Conservation (phyloP, 108 stramenopile species). For the Licmophora abbreviata region DNA sequence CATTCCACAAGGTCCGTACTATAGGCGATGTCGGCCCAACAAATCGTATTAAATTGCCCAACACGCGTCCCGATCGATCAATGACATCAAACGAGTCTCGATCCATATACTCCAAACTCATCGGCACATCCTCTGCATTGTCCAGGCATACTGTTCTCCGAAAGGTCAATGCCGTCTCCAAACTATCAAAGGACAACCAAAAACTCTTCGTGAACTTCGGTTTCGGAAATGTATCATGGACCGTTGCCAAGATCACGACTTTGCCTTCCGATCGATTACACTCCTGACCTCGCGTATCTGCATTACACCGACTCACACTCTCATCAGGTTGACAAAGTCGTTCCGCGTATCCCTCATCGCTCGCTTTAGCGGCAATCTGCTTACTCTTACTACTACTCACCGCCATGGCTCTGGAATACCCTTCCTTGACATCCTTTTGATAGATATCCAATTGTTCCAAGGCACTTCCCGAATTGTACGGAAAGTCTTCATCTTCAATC, state of each 20-base stretch:
- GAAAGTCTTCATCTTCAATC: conserved; percentile 51
- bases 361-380: conserved; percentile 41
- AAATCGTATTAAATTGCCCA: conserved; percentile 52
- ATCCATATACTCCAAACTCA: conserved; percentile 77
- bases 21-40: conserved; percentile 55
- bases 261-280: conserved; percentile 84
- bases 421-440: conserved; percentile 36
- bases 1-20: conserved; percentile 49
- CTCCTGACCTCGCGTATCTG: conserved; percentile 64
- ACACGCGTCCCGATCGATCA: conserved; percentile 55
- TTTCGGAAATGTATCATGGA: conserved; percentile 75
- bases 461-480: conserved; percentile 32
- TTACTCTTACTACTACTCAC: conserved; percentile 47
- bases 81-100: conserved; percentile 78
- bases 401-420: conserved; percentile 25
- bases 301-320: conserved; percentile 70
- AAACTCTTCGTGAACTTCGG: conserved; percentile 54
- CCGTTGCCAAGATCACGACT: conserved; percentile 76
- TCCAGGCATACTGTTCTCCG: conserved; percentile 67
- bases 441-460: conserved; percentile 46
- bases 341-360: conserved; percentile 50
- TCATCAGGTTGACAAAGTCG: conserved; percentile 41
- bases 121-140: conserved; percentile 65
- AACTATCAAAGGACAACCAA: conserved; percentile 67
- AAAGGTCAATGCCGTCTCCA: conserved; percentile 65